Base-by-base conservation (phyloP, 257 asterid species). In the Forsythia viridissima region DNA sequence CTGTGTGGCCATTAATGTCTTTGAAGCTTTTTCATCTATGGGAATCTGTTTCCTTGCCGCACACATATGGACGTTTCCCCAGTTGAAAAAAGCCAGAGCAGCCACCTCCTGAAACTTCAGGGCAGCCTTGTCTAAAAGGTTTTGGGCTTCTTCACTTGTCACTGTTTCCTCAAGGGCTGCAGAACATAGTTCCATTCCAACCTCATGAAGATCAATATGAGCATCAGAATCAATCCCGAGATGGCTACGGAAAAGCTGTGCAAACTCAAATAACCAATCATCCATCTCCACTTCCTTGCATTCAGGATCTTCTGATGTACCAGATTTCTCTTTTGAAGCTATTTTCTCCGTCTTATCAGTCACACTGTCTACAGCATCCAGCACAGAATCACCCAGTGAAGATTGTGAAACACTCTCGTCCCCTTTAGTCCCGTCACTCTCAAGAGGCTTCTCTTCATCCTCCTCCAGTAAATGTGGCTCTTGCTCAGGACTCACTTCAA, bases 51-150 rank as follows among this genome's bases (percentile, higher is more conserved):
- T 96, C 85, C 98, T 88, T 36, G 99, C 98, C 3, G 97, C 92
- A 84, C 99, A 93, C 99, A 91, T 93, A 55, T 96, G 97, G 10
- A 96, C 97, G 71, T 96, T 96, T 69, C 98, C 98, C 98, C 97
- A 93, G 82, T 96, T 96, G 85, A 96, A 96, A 86, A 88, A 96
- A 46, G 97, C 99, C 75, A 93, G 84, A 66, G 99, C 94, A 20
- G 97, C 97, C 71, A 93, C 99, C 79, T 91, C 99, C 80, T 96
- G 98, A 77, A 93, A 93, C 82, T 92, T 93, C 59, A 87, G 46
- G 3, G 97, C 90, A 39, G 99, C 97, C 85, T 88, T 93, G 74
- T 92, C 94, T 37, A 91, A 91, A 74, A 96, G 97, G 63, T 68
- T 81, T 80, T 96, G 98, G 70, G 99, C 98, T 36, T 86, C 98